Evolutionary conservation across 192 early-diverging fungal species (phyloP), one percentile per base, ranked within the genome.

Genomic region (Backusella sp.): DNA sequence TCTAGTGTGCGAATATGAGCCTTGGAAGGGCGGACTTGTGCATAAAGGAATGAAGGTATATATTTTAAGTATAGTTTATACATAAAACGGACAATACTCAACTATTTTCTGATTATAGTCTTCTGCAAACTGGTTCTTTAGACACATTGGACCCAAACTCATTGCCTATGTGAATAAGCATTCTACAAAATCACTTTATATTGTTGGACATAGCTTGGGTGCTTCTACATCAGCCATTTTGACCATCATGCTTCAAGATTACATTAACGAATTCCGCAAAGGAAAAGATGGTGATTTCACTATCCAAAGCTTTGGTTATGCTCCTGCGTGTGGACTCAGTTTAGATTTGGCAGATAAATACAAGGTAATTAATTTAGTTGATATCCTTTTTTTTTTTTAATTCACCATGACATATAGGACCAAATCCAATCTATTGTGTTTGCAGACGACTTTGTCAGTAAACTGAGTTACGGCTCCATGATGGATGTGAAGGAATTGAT

Each of bases 191-290:
- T 72, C 81, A 4, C 81, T 94, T 41, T 87, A 90, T 70, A 92
- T 94, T 77, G 92, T 93, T 26, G 93, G 93, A 0, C 93, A 94
- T 73, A 90, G 89, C 71, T 83, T 95, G n/a, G 93, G 93, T 23
- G 92, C 82, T 6, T 90, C 89, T 7, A 91, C 92, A 0, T 92
- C 93, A 1, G 87, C 92, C 15, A 87, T 93, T 19, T 70, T 95
- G 72, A 91, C 90, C 32, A 95, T 94, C 46, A 92, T 94, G 91
- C 65, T 95, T 7, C 80, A 84, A 44, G 89, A 92, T 73, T 86
- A 88, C 69, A 83, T 88, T 9, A 80, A 82, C 36, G 87, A 88
- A 62, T 88, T 86, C 66, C 75, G 76, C 28, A 83, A 86, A 32
- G 82, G 80, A 8, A 72, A 52, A 66, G 62, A 71, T 52, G 52